phyloP scores from a whole-genome alignment of 1,284 basidiomycete genomes.

The Trichosporon sp. region DNA sequence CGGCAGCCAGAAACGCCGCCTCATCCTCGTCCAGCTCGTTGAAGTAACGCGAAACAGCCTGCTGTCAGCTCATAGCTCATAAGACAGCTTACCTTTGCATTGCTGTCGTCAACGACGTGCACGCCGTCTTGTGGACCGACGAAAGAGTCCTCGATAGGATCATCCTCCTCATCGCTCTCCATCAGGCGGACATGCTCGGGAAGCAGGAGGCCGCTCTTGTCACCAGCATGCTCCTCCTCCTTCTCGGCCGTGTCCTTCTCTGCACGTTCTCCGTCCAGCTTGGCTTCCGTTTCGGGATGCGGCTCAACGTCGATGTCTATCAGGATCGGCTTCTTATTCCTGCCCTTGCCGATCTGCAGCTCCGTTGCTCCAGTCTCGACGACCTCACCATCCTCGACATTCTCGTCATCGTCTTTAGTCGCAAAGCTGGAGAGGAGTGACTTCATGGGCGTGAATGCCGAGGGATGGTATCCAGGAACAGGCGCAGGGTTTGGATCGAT shows the following conservation, averaged over 20 bases:
- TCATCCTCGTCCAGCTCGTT: slow-evolving; percentile 29
- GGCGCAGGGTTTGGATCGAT: not conserved
- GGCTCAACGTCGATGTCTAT: slow-evolving; percentile 1
- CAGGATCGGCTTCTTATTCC: slow-evolving; percentile 5
- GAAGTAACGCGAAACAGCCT: slow-evolving; percentile 41
- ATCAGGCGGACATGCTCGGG: slow-evolving; percentile 32
- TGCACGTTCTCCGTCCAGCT: not conserved
- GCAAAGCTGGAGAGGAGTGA: slow-evolving; percentile 4
- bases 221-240: not conserved
- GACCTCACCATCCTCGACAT: not conserved
- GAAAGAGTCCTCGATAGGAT: not conserved
- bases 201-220: slow-evolving; percentile 17
- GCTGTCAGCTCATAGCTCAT: not conserved
- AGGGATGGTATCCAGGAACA: not conserved
- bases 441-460: slow-evolving; percentile 10
- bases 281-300: not conserved
- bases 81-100: slow-evolving; percentile 25
- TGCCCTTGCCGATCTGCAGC: not conserved
- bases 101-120: slow-evolving; percentile 36
- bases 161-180: slow-evolving; percentile 16
- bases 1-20: slow-evolving; percentile 39
- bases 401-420: not conserved
- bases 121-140: slow-evolving; percentile 29
- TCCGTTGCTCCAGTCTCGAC: not conserved
- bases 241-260: not conserved